Conservation (phyloP, 768 basidiomycete species). For the Termitomyces bulborhizus region DNA sequence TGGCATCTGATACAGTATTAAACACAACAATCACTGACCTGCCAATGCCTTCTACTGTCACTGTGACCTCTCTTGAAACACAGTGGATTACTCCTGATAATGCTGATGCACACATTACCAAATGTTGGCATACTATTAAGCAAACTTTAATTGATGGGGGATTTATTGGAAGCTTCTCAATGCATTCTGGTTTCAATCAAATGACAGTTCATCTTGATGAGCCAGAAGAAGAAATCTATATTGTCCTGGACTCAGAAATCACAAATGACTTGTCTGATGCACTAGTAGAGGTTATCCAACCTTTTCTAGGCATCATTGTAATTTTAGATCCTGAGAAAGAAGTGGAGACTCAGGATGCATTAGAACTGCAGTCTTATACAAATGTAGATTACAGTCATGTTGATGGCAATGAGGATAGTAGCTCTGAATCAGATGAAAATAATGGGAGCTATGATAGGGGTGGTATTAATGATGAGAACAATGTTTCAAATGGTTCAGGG, state of each 20-base stretch:
- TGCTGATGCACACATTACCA: not conserved
- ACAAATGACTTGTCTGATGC: not conserved
- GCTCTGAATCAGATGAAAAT: too few species aligned
- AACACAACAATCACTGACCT: too few species aligned
- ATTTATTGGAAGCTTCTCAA: not conserved
- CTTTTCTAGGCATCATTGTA: not conserved
- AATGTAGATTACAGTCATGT: not conserved
- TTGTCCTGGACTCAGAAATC: not conserved
- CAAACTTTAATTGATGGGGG: not conserved
- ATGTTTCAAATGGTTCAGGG: too few species aligned
- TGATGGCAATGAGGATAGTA: not conserved
- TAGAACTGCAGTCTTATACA: not conserved
- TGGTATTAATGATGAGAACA: not conserved
- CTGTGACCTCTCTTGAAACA: not conserved
- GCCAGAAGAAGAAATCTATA: not conserved
- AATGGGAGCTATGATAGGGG: not conserved
- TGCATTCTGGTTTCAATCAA: not conserved
- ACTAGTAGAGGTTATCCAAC: not conserved
- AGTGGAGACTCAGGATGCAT: too few species aligned
- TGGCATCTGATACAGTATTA: too few species aligned
- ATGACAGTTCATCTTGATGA: not conserved
- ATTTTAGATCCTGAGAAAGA: too few species aligned
- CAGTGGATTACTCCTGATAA: not conserved
- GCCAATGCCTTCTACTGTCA: too few species aligned
- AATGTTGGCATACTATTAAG: not conserved